These are phyloP conservation scores for Penicillium pancosmium DNA, from an alignment of 495 filamentous ascomycete genomes.

Conservation along the genomic window DNA sequence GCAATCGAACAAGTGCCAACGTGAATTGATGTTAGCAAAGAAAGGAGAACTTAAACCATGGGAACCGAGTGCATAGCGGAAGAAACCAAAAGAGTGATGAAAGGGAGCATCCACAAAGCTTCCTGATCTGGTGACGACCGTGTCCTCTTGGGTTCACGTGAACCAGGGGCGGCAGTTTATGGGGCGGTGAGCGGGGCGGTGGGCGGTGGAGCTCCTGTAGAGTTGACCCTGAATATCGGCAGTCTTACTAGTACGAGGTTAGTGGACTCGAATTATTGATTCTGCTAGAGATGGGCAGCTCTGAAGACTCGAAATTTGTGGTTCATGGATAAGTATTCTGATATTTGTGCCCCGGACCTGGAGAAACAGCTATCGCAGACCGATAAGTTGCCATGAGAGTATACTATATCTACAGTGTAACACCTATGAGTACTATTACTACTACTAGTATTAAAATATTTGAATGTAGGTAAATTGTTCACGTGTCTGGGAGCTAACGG, in stretches of 20 bases:
- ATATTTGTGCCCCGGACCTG: too few species aligned
- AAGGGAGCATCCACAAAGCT: constrained; percentile 23
- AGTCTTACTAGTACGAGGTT: background rate
- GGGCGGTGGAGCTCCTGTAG: background rate
- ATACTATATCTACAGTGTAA: background rate
- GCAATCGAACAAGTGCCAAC: background rate
- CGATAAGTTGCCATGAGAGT: too few species aligned
- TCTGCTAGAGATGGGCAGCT: background rate
- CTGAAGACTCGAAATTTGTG: too few species aligned
- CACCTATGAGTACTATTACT: too few species aligned
- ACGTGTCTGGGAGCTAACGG: constrained; percentile 1
- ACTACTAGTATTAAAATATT: background rate
- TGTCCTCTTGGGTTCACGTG: constrained; percentile 24
- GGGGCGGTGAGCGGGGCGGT: background rate
- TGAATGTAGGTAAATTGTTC: background rate
- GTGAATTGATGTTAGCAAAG: constrained; percentile 4
- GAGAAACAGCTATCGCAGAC: too few species aligned
- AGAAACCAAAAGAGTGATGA: constrained; percentile 34
- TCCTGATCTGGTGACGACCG: constrained; percentile 39
- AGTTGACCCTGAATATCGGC: background rate
- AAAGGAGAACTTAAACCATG: constrained; percentile 16
- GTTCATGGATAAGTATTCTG: too few species aligned
- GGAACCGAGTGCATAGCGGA: constrained; percentile 26
- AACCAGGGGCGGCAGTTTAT: constrained; percentile 2
- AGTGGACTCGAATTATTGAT: background rate